A percentile compares a stretch with the other conserved stretches of the same genome.
Conservation (phyloP, 192 early-diverging fungal genomes). For the Paraglomus occultum region DNA sequence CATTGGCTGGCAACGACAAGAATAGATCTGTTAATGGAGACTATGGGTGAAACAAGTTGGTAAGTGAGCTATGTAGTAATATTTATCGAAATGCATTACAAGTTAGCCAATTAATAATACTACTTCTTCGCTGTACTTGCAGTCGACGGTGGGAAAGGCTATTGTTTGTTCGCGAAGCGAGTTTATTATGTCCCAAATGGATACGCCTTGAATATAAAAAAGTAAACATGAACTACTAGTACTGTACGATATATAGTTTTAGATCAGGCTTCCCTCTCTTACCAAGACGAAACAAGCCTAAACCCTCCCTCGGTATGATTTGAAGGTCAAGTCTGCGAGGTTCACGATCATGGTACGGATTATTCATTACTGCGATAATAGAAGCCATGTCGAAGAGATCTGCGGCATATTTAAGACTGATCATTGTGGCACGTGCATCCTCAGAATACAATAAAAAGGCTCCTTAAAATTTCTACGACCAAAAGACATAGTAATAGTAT, state of each 20-base stretch:
- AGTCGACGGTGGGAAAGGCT: constrained; percentile 56
- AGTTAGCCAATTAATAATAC: no score
- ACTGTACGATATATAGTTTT: not conserved
- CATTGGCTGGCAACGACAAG: constrained; percentile 42
- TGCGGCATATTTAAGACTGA: no score
- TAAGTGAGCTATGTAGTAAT: constrained; percentile 1
- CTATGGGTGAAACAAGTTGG: no score
- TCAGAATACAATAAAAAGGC: no score
- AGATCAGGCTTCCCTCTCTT: constrained; percentile 11
- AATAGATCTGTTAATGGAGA: constrained; percentile 47
- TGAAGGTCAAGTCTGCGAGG: constrained; percentile 47
- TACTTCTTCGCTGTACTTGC: constrained; percentile 65
- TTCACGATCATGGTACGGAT: no score
- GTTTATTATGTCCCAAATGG: constrained; percentile 58
- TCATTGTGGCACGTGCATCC: no score
- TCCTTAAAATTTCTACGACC: no score
- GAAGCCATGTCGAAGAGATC: no score
- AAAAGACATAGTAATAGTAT: no score
- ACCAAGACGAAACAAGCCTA: constrained; percentile 57
- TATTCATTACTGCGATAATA: no score
- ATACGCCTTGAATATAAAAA: constrained; percentile 54
- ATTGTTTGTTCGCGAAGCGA: constrained; percentile 49
- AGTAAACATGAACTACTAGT: not conserved
- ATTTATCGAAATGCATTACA: constrained; percentile 2
- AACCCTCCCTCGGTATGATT: constrained; percentile 52